phyloP scores from a whole-genome alignment of 345 rosid species.

The Trapa bicornis region DNA sequence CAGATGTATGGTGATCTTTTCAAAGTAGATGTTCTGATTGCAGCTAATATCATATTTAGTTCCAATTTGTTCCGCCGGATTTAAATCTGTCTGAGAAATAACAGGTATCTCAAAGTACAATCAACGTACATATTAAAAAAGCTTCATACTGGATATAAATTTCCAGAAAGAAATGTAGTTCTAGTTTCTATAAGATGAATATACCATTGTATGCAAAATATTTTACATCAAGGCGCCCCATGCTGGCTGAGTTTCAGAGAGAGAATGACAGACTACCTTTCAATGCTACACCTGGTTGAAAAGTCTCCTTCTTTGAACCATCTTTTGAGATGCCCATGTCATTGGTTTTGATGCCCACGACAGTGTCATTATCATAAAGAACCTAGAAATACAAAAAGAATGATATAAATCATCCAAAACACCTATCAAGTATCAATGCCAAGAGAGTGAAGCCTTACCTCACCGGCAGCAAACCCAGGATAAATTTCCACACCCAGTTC shows the following conservation, averaged over 20 bases:
- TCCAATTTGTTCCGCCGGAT: background rate
- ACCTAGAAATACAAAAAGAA: slow-evolving; percentile 35
- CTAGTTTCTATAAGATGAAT: background rate
- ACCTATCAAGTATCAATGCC: slow-evolving; percentile 4
- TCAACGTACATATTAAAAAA: background rate
- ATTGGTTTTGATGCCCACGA: slow-evolving; percentile 76
- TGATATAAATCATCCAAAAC: background rate
- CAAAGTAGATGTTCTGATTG: background rate
- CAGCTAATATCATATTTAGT: background rate
- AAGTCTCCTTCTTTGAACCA: slow-evolving; percentile 77
- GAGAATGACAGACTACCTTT: slow-evolving; percentile 33
- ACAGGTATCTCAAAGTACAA: background rate
- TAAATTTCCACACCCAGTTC: slow-evolving; percentile 91
- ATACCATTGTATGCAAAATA: background rate
- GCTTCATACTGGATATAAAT: background rate
- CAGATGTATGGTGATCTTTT: background rate
- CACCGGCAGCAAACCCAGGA: slow-evolving; percentile 92
- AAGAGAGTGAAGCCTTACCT: slow-evolving; percentile 32
- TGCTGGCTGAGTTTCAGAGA: background rate
- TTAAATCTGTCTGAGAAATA: background rate
- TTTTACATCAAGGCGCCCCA: background rate
- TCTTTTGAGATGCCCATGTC: slow-evolving; percentile 96
- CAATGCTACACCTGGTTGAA: slow-evolving; percentile 70
- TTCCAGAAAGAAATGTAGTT: background rate
- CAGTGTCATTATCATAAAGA: slow-evolving; percentile 50